Percentiles rank a stretch among this genome's conserved stretches.
Conservation (phyloP, 805 yeast genomes). For the Wickerhamomyces rabaulensis region DNA sequence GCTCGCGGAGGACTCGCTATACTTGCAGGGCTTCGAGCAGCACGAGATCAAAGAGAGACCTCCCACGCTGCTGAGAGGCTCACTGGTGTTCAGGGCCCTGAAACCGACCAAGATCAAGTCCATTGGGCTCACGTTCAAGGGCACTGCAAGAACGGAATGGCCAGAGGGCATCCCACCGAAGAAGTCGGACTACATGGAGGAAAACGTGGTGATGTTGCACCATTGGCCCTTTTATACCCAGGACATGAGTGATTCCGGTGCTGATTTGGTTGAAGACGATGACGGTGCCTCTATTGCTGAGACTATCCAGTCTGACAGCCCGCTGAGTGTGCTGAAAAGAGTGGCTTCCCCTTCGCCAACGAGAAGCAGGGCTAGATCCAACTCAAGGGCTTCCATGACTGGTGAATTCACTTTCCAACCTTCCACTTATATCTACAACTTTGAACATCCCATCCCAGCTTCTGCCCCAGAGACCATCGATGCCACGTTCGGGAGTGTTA, state of each 20-base stretch:
- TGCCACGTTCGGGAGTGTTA: conserved; percentile 78
- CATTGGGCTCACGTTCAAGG: conserved; percentile 57
- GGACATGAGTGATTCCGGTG: conserved; percentile 31
- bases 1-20: conserved; percentile 75
- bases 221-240: conserved; percentile 77
- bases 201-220: conserved; percentile 63
- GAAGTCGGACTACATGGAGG: conserved; percentile 59
- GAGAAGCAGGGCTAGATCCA: conserved; percentile 13
- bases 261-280: conserved; percentile 27
- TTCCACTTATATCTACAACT: conserved; percentile 89
- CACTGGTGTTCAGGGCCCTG: conserved; percentile 59
- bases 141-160: conserved; percentile 82
- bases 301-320: conserved; percentile 12
- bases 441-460: conserved; percentile 83
- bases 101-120: conserved; percentile 70
- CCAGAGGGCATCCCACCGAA: conserved; percentile 98
- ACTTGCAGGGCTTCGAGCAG: conserved; percentile 74
- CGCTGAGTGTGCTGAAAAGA: conserved; percentile 18
- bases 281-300: conserved; percentile 1
- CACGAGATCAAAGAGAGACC: conserved; percentile 60
- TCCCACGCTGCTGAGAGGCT: conserved; percentile 79
- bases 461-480: conserved; percentile 74
- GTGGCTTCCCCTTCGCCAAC: conserved; percentile 24
- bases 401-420: conserved; percentile 52
- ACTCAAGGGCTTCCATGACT: conserved; percentile 7